A percentile compares a stretch with the other conserved stretches of the same genome.
Conservation (phyloP, 1,284 basidiomycete genomes). For the Golubevia pallescens region DNA sequence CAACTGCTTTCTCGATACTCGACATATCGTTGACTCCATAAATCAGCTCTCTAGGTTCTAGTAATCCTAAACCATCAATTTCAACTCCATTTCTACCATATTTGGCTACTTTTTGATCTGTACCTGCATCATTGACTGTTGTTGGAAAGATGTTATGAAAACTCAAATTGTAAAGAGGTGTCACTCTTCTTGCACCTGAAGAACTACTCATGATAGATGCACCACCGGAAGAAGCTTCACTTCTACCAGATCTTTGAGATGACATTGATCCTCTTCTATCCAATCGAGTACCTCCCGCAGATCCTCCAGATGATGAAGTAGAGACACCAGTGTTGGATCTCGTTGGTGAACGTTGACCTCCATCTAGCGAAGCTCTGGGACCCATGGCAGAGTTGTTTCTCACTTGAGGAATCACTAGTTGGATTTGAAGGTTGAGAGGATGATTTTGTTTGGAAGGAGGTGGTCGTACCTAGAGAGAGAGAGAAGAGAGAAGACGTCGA, state of each 20-base stretch:
- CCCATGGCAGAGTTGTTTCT: constrained; percentile 3
- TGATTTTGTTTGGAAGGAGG: constrained; percentile 83
- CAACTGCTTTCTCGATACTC: constrained; percentile 11
- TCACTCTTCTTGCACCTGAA: constrained; percentile 75
- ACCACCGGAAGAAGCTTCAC: constrained; percentile 19
- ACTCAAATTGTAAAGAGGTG: constrained; percentile 90
- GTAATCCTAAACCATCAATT: constrained; percentile 61
- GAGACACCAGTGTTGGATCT: constrained; percentile 21
- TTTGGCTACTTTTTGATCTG: constrained; percentile 90
- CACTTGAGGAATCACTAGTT: constrained; percentile 71
- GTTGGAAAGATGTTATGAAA: constrained; percentile 92
- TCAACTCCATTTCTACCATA: constrained; percentile 77
- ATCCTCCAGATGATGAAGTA: constrained; percentile 1
- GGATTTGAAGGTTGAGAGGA: constrained; percentile 89
- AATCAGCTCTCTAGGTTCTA: constrained; percentile 55
- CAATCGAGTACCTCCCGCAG: constrained; percentile 8
- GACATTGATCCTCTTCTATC: constrained; percentile 18
- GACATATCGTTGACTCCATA: constrained; percentile 36
- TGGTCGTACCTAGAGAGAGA: constrained; percentile 67
- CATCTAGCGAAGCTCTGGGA: constrained; percentile 16
- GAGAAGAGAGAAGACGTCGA: not conserved
- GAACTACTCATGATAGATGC: constrained; percentile 17
- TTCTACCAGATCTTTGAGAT: constrained; percentile 24
- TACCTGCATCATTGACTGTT: constrained; percentile 86
- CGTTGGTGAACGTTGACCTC: constrained; percentile 15